Evolutionary conservation across 768 basidiomycete species (phyloP).

Genomic region (Butyriboletus loyo): DNA sequence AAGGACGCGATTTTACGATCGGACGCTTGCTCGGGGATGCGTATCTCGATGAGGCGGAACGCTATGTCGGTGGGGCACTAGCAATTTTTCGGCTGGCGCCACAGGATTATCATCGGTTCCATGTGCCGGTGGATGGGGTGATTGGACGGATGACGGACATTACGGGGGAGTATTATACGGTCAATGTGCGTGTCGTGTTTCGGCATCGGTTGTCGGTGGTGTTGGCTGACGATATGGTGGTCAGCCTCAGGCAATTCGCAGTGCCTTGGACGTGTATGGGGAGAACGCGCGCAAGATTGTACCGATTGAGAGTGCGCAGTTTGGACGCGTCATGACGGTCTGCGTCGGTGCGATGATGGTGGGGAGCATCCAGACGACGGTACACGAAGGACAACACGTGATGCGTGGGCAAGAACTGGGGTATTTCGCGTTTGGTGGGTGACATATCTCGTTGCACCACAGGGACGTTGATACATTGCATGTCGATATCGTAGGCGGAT

Average conservation of each 20-base stretch:
- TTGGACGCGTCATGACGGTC: constrained; percentile 89
- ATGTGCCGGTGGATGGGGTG: constrained; percentile 79
- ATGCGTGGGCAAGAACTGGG: constrained; percentile 87
- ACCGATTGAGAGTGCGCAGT: constrained; percentile 84
- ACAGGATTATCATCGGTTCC: constrained; percentile 95
- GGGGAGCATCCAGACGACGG: constrained; percentile 83
- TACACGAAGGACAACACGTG: constrained; percentile 79
- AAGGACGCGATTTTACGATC: constrained; percentile 90
- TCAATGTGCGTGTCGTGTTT: constrained; percentile 62
- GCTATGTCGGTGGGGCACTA: constrained; percentile 77
- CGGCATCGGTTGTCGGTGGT: neutral
- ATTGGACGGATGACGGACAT: constrained; percentile 84
- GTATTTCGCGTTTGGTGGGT: constrained; percentile 91
- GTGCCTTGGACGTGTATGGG: constrained; percentile 87
- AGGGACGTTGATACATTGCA: neutral
- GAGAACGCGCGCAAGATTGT: constrained; percentile 94
- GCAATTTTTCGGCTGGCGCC: constrained; percentile 91
- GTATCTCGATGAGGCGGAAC: constrained; percentile 66
- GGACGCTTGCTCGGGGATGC: constrained; percentile 73
- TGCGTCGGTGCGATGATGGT: constrained; percentile 97
- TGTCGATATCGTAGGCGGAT: constrained; percentile 57
- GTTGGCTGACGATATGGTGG: neutral
- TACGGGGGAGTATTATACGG: constrained; percentile 92
- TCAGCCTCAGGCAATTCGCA: constrained; percentile 91
- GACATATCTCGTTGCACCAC: neutral